phyloP scores from a whole-genome alignment of 306 rosid species.

The Malus sylvestris region DNA sequence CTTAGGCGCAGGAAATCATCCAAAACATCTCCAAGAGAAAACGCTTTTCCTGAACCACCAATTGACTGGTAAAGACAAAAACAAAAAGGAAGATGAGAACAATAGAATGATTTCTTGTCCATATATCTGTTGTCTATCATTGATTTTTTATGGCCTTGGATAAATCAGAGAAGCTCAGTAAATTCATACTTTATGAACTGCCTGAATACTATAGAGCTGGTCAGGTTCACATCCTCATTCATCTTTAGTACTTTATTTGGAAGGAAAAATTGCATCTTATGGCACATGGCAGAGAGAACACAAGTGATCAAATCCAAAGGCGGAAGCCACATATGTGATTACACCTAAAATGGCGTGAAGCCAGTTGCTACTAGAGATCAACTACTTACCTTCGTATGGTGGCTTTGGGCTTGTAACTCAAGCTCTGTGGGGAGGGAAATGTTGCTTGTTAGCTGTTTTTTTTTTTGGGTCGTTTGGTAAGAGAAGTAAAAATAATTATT shows the following conservation, averaged over 20 bases:
- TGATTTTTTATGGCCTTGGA: neutral
- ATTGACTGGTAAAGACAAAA: slow-evolving; percentile 43
- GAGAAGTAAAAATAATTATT: too few relatives aligned
- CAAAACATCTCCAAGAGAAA: slow-evolving; percentile 65
- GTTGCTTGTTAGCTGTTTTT: too few relatives aligned
- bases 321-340: neutral
- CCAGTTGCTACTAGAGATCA: too few relatives aligned
- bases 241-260: neutral
- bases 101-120: neutral
- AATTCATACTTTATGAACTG: too few relatives aligned
- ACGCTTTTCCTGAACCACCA: slow-evolving; percentile 49
- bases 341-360: neutral
- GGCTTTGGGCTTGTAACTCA: too few relatives aligned
- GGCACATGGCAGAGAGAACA: neutral
- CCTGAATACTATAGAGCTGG: neutral
- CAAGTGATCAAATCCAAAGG: neutral
- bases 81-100: neutral
- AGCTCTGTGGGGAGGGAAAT: too few relatives aligned
- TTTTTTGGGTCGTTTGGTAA: too few relatives aligned
- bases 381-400: too few relatives aligned
- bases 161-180: too few relatives aligned
- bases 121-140: neutral
- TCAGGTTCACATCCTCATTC: neutral
- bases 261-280: neutral
- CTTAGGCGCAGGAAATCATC: slow-evolving; percentile 65